Percentiles rank a stretch among this genome's conserved stretches.
Conservation (phyloP, 768 basidiomycete species). For the Gyrodon lividus region DNA sequence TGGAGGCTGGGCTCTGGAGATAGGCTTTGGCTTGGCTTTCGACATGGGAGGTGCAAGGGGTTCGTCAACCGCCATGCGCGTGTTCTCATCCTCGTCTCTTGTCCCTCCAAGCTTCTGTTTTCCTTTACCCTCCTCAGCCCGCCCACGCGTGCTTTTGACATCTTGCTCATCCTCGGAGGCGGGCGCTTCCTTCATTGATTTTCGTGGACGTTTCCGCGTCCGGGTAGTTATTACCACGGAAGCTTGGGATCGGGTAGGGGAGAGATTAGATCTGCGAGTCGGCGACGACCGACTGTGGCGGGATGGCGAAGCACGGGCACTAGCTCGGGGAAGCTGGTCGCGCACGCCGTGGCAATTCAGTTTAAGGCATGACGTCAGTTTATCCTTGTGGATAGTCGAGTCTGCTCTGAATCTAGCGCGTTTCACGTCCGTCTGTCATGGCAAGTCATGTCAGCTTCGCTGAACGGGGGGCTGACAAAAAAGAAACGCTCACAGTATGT, state of each 20-base stretch:
- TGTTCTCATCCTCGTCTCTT: conserved; percentile 1
- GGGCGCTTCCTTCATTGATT: conserved; percentile 19
- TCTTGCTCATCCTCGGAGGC: conserved; percentile 21
- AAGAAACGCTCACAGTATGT: conserved; percentile 51
- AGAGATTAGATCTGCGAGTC: conserved; percentile 23
- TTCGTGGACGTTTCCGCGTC: conserved; percentile 25
- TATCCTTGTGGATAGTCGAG: conserved; percentile 64
- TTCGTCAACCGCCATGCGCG: conserved; percentile 11
- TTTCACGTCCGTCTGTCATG: conserved; percentile 59
- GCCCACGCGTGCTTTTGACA: conserved; percentile 7
- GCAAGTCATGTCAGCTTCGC: neutral
- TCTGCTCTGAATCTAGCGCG: conserved; percentile 80
- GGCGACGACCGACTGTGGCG: conserved; percentile 9
- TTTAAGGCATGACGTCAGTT: conserved; percentile 57
- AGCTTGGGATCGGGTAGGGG: conserved; percentile 23
- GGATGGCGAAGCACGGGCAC: conserved; percentile 1
- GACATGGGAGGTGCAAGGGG: conserved; percentile 10
- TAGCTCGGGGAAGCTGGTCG: conserved; percentile 14
- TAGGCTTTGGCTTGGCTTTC: conserved; percentile 11
- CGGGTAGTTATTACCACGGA: conserved; percentile 5
- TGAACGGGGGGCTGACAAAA: neutral
- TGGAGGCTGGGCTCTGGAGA: conserved; percentile 5
- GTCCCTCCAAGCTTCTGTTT: neutral
- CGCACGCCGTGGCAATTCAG: conserved; percentile 52
- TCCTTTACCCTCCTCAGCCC: conserved; percentile 6